Evolutionary conservation across 2,329 filamentous ascomycete genomes (phyloP).

Genomic region (Ophiostoma novo-ulmi): DNA sequence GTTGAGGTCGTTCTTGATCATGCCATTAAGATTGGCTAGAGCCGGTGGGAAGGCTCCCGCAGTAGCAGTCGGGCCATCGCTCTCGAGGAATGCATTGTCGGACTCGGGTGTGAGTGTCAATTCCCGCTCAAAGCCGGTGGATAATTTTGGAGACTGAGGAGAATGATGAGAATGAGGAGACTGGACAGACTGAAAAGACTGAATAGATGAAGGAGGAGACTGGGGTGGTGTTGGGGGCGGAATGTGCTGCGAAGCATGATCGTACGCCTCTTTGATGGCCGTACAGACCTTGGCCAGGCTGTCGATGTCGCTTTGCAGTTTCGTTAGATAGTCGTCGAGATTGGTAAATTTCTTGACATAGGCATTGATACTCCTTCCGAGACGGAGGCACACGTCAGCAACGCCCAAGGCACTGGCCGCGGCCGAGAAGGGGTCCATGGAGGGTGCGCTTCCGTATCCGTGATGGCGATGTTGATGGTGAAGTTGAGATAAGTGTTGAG

Average conservation of each 20-base stretch:
- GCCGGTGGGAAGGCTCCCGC: not conserved
- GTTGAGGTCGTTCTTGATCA: not conserved
- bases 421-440: constrained; percentile 15
- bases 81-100: not conserved
- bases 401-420: constrained; percentile 4
- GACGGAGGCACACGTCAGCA: constrained; percentile 8
- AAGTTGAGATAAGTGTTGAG: not conserved
- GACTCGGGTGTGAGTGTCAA: not conserved
- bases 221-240: not conserved
- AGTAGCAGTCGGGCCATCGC: not conserved
- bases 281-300: not conserved
- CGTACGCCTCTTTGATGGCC: not conserved
- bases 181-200: not conserved
- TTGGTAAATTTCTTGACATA: not conserved
- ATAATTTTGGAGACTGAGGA: not conserved
- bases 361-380: not conserved
- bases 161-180: not conserved
- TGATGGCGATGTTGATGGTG: not conserved
- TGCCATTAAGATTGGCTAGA: not conserved
- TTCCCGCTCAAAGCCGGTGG: not conserved
- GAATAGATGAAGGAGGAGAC: not conserved
- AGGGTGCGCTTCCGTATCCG: not conserved
- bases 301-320: not conserved
- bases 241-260: not conserved
- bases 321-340: not conserved